Base-by-base conservation (phyloP, 2,329 filamentous ascomycete genomes). In the Purpureocillium lavendulum region DNA sequence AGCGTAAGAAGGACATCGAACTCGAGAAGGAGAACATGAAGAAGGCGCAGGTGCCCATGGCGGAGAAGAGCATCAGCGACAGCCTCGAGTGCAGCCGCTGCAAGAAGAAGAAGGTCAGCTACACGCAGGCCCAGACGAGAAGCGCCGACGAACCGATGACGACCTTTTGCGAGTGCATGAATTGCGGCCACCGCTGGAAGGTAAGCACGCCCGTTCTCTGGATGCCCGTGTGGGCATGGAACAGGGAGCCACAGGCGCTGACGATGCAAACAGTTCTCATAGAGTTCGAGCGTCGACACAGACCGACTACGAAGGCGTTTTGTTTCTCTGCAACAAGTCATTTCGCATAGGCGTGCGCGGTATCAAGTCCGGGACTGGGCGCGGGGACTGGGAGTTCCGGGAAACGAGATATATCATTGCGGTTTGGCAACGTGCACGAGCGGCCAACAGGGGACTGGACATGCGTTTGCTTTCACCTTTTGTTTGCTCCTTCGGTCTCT, bases 21-120 rank as follows among this genome's bases (percentile, higher is more conserved):
- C 73, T 95, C 37, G 75, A 88, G 58, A 80, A 85, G 64, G 87
- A 96, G 65, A 98, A 98, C 64, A 89, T 97, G 85, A 88, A 88
- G 69, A 87, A 90, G 64, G 87, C 92, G 2, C 94, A 97, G 80
- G 89, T 94, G 10, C 86, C 90, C 41, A 84, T 89, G 71, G 84
- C 80, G 14, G 84, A 95, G 65, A 92, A 88, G 73, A 89, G 84
- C 58, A 87, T 96, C 66, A 88, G 82, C 59, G 83, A 84, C 58
- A 86, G 82, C 41, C 73, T 97, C 55, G 82, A 87, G 64, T 98
- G 92, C 67, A 79, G 87, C 56, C 89, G 88, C 63, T 98, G 92
- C 66, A 85, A 85, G 54, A 75, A 94, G 74, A 89, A 85, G 71
- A 89, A 87, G 71, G 92, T 97, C 57, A 88, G 84, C 63, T 98